Conservation (phyloP, 306 rosid species). For the Vachellia pachyceras region DNA sequence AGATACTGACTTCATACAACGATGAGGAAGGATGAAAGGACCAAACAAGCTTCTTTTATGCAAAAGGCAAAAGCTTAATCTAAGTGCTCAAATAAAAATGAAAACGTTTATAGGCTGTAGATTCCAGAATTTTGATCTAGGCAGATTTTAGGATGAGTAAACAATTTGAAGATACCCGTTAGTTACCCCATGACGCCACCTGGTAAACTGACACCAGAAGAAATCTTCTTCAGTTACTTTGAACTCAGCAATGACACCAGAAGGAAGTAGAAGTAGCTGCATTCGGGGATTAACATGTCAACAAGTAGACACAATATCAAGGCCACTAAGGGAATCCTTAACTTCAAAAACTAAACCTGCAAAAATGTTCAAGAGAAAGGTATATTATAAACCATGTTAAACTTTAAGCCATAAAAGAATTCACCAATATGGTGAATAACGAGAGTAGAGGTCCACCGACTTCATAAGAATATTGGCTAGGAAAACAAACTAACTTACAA, state of each 20-base stretch:
- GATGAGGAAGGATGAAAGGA: background rate
- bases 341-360: constrained; percentile 51
- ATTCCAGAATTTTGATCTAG: constrained; percentile 45
- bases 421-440: background rate
- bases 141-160: constrained; percentile 39
- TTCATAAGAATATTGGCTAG: background rate
- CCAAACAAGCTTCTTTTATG: constrained; percentile 1
- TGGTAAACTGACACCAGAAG: constrained; percentile 20
- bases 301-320: constrained; percentile 12
- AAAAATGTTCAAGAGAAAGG: background rate
- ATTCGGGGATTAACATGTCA: constrained; percentile 31
- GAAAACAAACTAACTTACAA: constrained; percentile 10
- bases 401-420: background rate
- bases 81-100: background rate
- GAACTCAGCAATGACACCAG: constrained; percentile 21
- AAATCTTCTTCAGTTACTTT: constrained; percentile 19
- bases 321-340: constrained; percentile 37
- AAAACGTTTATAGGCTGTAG: constrained; percentile 32
- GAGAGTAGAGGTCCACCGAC: background rate
- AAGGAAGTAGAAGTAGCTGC: constrained; percentile 34
- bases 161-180: constrained; percentile 39
- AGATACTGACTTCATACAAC: background rate
- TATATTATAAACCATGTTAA: background rate
- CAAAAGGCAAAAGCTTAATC: constrained; percentile 23
- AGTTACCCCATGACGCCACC: constrained; percentile 40